Percentiles rank a stretch among this genome's conserved stretches.
Evolutionary conservation across 805 yeast species (phyloP).

Genomic region (Huiozyma naganishii): DNA sequence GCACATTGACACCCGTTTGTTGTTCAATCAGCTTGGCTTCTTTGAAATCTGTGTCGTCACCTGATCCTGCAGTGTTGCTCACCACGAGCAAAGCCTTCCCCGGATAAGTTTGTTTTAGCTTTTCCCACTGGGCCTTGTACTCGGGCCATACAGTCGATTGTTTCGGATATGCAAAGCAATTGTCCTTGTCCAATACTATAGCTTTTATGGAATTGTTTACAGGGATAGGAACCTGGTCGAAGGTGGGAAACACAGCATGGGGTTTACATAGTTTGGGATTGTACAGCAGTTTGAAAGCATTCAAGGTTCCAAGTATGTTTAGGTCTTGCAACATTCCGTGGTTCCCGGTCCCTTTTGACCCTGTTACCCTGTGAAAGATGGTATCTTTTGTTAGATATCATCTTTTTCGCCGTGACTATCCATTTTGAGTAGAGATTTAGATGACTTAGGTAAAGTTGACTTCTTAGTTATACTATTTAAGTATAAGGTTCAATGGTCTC

Average conservation of each 20-base stretch:
- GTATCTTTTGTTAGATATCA: too few relatives aligned
- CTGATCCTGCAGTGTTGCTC: slow-evolving; percentile 87
- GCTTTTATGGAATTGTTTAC: slow-evolving; percentile 44
- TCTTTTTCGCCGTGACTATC: not conserved
- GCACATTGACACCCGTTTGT: slow-evolving; percentile 56
- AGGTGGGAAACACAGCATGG: slow-evolving; percentile 42
- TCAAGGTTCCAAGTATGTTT: slow-evolving; percentile 72
- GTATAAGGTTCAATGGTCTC: too few relatives aligned
- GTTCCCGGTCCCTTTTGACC: not conserved
- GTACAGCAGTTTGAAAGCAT: slow-evolving; percentile 45
- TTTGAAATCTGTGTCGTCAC: slow-evolving; percentile 48
- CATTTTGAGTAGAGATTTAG: not conserved
- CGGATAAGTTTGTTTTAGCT: slow-evolving; percentile 47
- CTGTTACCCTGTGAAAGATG: too few relatives aligned
- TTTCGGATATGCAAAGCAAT: slow-evolving; percentile 83
- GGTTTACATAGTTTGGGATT: slow-evolving; percentile 68
- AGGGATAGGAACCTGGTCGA: slow-evolving; percentile 53
- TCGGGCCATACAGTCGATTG: slow-evolving; percentile 72
- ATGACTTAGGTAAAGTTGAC: too few relatives aligned
- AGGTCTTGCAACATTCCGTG: slow-evolving; percentile 12
- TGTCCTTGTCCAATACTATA: slow-evolving; percentile 85
- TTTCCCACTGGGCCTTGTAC: slow-evolving; percentile 46
- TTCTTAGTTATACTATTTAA: too few relatives aligned
- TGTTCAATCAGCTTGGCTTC: slow-evolving; percentile 57
- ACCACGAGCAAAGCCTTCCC: slow-evolving; percentile 60